Evolutionary conservation across 768 basidiomycete species (phyloP).

Genomic region (Mycena pura): DNA sequence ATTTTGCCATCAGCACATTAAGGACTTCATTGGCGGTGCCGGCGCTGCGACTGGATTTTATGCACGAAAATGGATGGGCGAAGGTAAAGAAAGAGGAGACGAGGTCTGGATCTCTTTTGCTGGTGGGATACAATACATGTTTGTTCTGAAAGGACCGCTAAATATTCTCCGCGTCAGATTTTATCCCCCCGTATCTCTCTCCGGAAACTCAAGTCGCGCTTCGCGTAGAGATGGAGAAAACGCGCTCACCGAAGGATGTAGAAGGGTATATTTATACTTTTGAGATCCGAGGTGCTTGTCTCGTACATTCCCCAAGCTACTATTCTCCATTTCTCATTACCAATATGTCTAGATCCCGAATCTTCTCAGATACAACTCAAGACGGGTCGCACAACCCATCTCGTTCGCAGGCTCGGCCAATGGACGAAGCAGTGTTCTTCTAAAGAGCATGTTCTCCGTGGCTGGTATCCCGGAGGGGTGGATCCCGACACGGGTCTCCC

Average conservation of each 20-base stretch:
- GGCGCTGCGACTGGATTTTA: constrained; percentile 25
- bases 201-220: constrained; percentile 27
- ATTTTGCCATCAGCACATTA: constrained; percentile 27
- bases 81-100: constrained; percentile 19
- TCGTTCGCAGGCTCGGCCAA: constrained; percentile 74
- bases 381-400: constrained; percentile 79
- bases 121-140: not conserved
- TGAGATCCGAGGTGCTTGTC: constrained; percentile 74
- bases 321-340: not conserved
- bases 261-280: constrained; percentile 85
- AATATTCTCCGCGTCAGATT: not conserved
- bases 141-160: not conserved
- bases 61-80: constrained; percentile 27
- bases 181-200: constrained; percentile 27
- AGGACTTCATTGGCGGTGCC: constrained; percentile 21
- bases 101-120: constrained; percentile 26
- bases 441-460: constrained; percentile 74
- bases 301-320: not conserved
- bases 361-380: constrained; percentile 65
- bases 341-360: constrained; percentile 23
- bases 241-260: constrained; percentile 61
- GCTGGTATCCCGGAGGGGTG: constrained; percentile 71
- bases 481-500: constrained; percentile 46
- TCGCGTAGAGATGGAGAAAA: constrained; percentile 41
- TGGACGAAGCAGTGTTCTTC: constrained; percentile 86